These are phyloP conservation scores for Rhynchosporium secalis DNA, from an alignment of 2,329 filamentous ascomycete species.

Conservation along the genomic window DNA sequence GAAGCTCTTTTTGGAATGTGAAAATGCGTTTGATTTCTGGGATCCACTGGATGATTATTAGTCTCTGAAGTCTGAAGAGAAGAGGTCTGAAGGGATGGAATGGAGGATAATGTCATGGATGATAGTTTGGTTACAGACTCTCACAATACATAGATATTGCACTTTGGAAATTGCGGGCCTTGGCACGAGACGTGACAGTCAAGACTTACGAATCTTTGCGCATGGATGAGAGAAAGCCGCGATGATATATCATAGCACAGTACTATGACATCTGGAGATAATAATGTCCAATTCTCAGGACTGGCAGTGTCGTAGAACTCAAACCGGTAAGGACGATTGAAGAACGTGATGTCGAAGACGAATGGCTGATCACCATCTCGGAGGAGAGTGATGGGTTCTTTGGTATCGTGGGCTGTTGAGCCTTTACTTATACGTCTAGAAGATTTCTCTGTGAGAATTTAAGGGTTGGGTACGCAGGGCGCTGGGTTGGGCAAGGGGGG, in stretches of 20 bases:
- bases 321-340: slow-evolving; percentile 50
- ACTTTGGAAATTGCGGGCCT: not conserved
- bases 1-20: slow-evolving; percentile 46
- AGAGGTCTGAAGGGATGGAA: not conserved
- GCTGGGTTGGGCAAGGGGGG: not conserved
- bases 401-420: slow-evolving; percentile 43
- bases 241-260: slow-evolving; percentile 64
- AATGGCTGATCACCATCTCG: slow-evolving; percentile 62
- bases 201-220: slow-evolving; percentile 53
- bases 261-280: slow-evolving; percentile 58
- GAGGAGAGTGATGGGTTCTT: slow-evolving; percentile 50
- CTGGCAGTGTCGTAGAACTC: slow-evolving; percentile 61
- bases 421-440: slow-evolving; percentile 54
- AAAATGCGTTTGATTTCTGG: slow-evolving; percentile 54
- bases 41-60: slow-evolving; percentile 50
- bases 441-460: not conserved
- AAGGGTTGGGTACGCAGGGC: not conserved
- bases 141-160: not conserved
- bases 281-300: slow-evolving; percentile 58
- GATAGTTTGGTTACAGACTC: not conserved
- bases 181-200: not conserved
- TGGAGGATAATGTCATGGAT: not conserved
- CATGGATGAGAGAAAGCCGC: slow-evolving; percentile 57
- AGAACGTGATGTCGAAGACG: slow-evolving; percentile 54
- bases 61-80: not conserved